Base-by-base conservation (phyloP, 1,139 yeast genomes). In the Geotrichum aggregatum region DNA sequence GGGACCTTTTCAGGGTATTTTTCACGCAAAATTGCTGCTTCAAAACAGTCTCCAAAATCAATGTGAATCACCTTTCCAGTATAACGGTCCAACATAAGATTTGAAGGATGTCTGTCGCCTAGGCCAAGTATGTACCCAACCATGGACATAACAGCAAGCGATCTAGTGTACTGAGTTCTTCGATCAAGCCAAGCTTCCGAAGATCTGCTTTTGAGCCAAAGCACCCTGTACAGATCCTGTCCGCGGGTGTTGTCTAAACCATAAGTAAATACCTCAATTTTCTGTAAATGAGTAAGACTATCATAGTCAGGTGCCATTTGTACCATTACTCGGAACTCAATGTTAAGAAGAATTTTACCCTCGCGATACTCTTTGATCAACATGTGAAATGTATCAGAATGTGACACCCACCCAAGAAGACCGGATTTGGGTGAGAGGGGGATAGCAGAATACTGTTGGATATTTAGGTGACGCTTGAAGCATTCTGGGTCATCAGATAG, bases 251-350 rank as follows among this genome's bases (percentile, higher is more conserved):
- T 92, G 66, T 92, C 97, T 63, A 94, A 72, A 0, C 98, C 97
- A 63, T 92, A 89, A 0, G 96, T 88, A 71, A 94, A 94, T 0
- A 92, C 97, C 68, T 94, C 99, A 41, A 94, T 94, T 69, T 92
- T 92, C 63, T 94, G 96, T 55, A 94, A 71, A 39, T 91, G 74
- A 0, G 97, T 88, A 65, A 92, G 74, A 57, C 82, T 84, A 62
- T 94, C 98, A 68, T 88, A 94, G 66, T 91, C 97, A 0, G 98
- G 98, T 0, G 98, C 96, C 98, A 92, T 91, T 67, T 92, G 98
- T 38, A 89, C 71, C 96, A 92, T 91, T 54, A 92, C 87, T 59
- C 98, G 78, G 66, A 91, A 97, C 67, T 92, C 98, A 63, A 92
- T 88, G 67, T 91, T 91, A 59, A 92, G 74, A 59, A 91, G 76